Evolutionary conservation across 345 rosid species (phyloP).

Genomic region (Eucalyptus shirleyi): DNA sequence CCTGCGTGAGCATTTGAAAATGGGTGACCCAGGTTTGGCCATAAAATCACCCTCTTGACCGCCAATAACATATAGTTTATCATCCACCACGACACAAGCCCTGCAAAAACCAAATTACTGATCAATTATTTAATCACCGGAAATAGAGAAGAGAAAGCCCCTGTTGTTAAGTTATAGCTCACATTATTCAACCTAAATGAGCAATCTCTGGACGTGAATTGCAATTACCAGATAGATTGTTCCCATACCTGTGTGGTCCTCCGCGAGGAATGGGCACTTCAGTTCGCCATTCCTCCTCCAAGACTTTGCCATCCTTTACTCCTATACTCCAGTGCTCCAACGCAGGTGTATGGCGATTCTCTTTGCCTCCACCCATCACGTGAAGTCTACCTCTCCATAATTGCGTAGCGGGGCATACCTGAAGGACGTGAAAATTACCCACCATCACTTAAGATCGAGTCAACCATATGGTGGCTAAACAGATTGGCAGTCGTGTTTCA

Average conservation of each 20-base stretch:
- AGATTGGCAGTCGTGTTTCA: not conserved
- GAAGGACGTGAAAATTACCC: not conserved
- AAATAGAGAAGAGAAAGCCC: not conserved
- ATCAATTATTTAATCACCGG: not conserved
- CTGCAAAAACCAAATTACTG: conserved; percentile 7
- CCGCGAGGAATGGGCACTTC: conserved; percentile 81
- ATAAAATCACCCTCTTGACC: conserved; percentile 93
- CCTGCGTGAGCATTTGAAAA: conserved; percentile 83
- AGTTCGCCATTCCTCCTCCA: conserved; percentile 48
- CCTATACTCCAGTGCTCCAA: conserved; percentile 84
- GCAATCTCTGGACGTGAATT: not conserved
- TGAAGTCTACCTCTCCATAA: conserved; percentile 92
- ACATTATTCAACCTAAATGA: not conserved
- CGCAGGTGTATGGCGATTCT: conserved; percentile 69
- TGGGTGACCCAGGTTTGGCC: conserved; percentile 81
- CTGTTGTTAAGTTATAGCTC: not conserved
- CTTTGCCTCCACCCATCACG: conserved; percentile 87
- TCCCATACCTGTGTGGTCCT: conserved; percentile 72
- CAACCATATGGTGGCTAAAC: not conserved
- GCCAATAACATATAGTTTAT: conserved; percentile 49
- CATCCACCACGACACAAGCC: conserved; percentile 47
- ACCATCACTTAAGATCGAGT: not conserved
- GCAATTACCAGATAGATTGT: not conserved
- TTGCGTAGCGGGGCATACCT: conserved; percentile 91
- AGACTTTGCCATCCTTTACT: conserved; percentile 58